Conservation (phyloP, 495 filamentous ascomycete species). For the Tetracladium marchalianum region DNA sequence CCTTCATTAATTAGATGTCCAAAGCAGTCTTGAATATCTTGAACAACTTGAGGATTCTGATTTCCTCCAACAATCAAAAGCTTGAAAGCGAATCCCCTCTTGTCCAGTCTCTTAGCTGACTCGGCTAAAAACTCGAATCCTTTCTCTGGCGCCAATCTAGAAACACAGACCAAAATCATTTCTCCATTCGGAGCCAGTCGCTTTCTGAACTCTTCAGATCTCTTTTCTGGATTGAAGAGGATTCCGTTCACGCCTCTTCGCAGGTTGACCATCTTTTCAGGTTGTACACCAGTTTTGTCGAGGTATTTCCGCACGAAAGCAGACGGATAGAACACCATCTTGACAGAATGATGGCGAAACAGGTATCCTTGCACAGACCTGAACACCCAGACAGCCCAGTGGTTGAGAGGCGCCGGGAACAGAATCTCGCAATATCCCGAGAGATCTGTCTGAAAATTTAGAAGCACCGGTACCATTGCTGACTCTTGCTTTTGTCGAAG, state of each 20-base stretch:
- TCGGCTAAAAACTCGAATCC: constrained; percentile 52
- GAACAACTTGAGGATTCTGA: constrained; percentile 45
- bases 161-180: constrained; percentile 48
- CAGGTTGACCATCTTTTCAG: constrained; percentile 39
- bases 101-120: constrained; percentile 35
- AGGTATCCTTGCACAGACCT: constrained; percentile 46
- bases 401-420: constrained; percentile 45
- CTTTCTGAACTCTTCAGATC: constrained; percentile 34
- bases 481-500: constrained; percentile 36
- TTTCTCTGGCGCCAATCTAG: constrained; percentile 53
- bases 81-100: constrained; percentile 44
- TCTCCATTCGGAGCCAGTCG: constrained; percentile 46
- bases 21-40: constrained; percentile 43
- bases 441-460: constrained; percentile 59
- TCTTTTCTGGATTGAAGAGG: constrained; percentile 39
- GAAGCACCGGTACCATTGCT: constrained; percentile 40
- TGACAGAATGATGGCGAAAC: constrained; percentile 44
- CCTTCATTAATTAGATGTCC: constrained; percentile 27
- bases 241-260: constrained; percentile 51
- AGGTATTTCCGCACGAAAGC: constrained; percentile 46
- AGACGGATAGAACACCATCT: constrained; percentile 53
- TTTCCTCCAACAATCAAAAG: constrained; percentile 54
- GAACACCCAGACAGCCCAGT: constrained; percentile 44
- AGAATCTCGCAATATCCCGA: constrained; percentile 52
- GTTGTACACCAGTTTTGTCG: constrained; percentile 35